A percentile compares a stretch with the other conserved stretches of the same genome.
Conservation (phyloP, 805 yeast species). For the Wickerhamiella azyma region DNA sequence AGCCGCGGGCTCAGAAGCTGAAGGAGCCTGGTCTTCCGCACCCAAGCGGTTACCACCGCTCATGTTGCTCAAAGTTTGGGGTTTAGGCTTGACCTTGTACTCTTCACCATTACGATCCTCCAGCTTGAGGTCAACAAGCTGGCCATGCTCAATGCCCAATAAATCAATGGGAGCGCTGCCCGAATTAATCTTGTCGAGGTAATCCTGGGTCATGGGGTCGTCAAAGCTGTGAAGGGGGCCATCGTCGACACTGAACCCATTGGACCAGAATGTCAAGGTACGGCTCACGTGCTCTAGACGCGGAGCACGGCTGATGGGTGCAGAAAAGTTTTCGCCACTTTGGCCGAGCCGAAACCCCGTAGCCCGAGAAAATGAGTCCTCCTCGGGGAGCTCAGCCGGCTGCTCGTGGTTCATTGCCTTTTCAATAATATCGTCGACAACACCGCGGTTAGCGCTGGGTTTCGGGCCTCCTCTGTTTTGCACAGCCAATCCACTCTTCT, state of each 20-base stretch:
- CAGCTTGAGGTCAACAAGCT: constrained; percentile 87
- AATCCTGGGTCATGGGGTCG: constrained; percentile 75
- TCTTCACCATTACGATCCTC: constrained; percentile 68
- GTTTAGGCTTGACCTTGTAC: constrained; percentile 51
- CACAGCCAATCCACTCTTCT: constrained; percentile 62
- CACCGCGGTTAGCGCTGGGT: constrained; percentile 6
- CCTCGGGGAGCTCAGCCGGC: constrained; percentile 12
- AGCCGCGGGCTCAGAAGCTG: constrained; percentile 10
- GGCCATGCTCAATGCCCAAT: constrained; percentile 73
- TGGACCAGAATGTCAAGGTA: constrained; percentile 87
- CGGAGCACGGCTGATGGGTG: constrained; percentile 11
- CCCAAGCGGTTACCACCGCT: constrained; percentile 84
- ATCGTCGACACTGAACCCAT: constrained; percentile 91
- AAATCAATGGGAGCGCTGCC: constrained; percentile 86
- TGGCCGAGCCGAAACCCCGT: constrained; percentile 26
- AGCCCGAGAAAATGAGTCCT: constrained; percentile 18
- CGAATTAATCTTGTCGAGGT: constrained; percentile 63
- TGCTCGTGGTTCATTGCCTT: constrained; percentile 23
- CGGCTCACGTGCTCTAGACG: constrained; percentile 44
- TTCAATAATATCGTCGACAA: constrained; percentile 26
- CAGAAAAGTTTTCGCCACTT: constrained; percentile 17
- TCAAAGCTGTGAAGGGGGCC: constrained; percentile 78
- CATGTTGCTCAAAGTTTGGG: constrained; percentile 43
- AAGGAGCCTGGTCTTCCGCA: constrained; percentile 65
- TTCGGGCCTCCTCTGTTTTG: constrained; percentile 41